Evolutionary conservation across 1,284 basidiomycete species (phyloP).

Genomic region (Pyrrhoderma noxium): DNA sequence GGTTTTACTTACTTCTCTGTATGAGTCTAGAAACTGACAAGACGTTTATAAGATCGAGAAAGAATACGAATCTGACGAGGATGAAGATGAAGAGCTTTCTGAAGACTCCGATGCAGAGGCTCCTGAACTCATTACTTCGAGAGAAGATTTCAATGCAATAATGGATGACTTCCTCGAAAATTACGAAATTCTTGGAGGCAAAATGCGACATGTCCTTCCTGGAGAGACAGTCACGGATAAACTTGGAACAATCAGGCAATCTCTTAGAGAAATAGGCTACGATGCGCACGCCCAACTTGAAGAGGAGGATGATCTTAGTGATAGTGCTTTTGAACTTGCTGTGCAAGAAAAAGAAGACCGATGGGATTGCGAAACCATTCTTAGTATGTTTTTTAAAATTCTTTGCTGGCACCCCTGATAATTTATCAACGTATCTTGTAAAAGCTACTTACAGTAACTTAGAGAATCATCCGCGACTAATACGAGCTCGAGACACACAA

Average conservation of each 20-base stretch:
- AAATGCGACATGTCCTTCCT: slow-evolving; percentile 68
- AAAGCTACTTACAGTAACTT: slow-evolving; percentile 91
- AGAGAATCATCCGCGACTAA: slow-evolving; percentile 88
- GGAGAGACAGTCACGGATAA: slow-evolving; percentile 72
- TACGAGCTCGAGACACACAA: slow-evolving; percentile 54
- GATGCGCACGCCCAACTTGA: slow-evolving; percentile 22
- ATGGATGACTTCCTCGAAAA: slow-evolving; percentile 93
- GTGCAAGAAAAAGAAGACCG: slow-evolving; percentile 62
- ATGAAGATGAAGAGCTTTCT: slow-evolving; percentile 40
- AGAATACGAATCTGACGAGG: slow-evolving; percentile 65
- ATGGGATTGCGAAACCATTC: slow-evolving; percentile 94
- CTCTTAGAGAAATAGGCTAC: slow-evolving; percentile 67
- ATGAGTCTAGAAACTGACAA: slow-evolving; percentile 23
- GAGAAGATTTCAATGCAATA: slow-evolving; percentile 87
- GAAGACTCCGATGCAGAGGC: slow-evolving; percentile 52
- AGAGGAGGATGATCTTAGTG: slow-evolving; percentile 37
- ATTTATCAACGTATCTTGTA: background rate
- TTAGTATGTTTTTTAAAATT: slow-evolving; percentile 53
- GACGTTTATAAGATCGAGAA: slow-evolving; percentile 55
- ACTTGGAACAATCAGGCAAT: slow-evolving; percentile 68
- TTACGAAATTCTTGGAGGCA: slow-evolving; percentile 89
- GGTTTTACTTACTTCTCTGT: slow-evolving; percentile 20
- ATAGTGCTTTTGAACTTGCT: slow-evolving; percentile 44
- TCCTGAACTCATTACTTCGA: slow-evolving; percentile 69
- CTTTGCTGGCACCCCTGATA: background rate